Base-by-base conservation (phyloP, 2,329 filamentous ascomycete species). In the Pseudogymnoascus sp. region DNA sequence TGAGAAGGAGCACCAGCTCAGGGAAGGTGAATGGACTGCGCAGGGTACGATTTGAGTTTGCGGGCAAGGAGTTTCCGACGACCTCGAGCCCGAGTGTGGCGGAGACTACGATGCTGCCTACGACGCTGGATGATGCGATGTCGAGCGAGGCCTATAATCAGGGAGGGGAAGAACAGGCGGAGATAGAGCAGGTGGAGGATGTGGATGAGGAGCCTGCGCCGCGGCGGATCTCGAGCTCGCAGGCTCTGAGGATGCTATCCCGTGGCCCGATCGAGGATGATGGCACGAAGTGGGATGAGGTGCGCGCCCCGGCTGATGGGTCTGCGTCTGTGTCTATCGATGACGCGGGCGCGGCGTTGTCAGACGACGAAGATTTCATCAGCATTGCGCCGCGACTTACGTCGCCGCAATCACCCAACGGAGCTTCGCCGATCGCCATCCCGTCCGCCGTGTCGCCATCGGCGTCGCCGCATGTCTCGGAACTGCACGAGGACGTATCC, bases 11-110 rank as follows among this genome's bases (percentile, higher is more conserved):
- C 1, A 83, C 79, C 68, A 78, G 76, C 33, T 79, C 80, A 26
- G 80, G 77, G 60, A 78, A 79, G 62, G 75, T 74, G 5, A 76
- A 78, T 47, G 85, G 83, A 68, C 83, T 82, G n/a, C 80, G 84
- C 31, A 79, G 83, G 64, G 85, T 87, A 63, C 83, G 85, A 59
- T 87, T 87, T 66, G 80, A 85, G 38, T 80, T 87, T 53, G 79
- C 80, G 70, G 84, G 84, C 62, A 76, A 80, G 66, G 83, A 87
- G 69, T 82, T 88, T 37, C 74, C 86, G 64, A 83, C 85, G 19
- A 86, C 84, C 53, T 76, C 80, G 26, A 85, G 83, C 21, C 84
- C 84, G 56, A 35, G 62, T 35, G 61, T 66, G 10, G 63, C 62
- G 6, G 62, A 67, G 7, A 47, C 63, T 3, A 35, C 65, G n/a